Base-by-base conservation (phyloP, 2,329 filamentous ascomycete species). In the Beauveria australis region DNA sequence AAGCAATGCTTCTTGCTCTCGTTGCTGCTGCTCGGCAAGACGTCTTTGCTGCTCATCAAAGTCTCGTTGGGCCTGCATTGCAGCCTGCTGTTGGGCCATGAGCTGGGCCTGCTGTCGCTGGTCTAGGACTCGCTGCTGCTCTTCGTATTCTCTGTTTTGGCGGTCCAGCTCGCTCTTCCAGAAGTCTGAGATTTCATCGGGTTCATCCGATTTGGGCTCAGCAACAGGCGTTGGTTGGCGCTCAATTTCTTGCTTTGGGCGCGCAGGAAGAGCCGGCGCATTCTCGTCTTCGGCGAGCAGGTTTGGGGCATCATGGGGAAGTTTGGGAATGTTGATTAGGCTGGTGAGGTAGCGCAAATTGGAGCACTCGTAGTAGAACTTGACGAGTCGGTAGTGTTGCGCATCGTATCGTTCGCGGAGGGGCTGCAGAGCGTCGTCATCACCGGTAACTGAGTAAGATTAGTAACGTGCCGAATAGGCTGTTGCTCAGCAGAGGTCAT, bases 301-400 rank as follows among this genome's bases (percentile, higher is more conserved):
- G 68, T 91, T 97, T 0, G 94, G 94, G 0, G 94, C 90, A 60
- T 97, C 92, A 75, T 96, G 91, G 0, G 94, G 92, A 55, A 99
- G 83, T 73, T 97, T 97, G 1, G 94, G 94, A 7, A 99, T 91
- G 1, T 91, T 96, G 70, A 99, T 97, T 56, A 99, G 80, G 69
- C 92, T 96, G 16, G 94, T 99, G 53, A 99, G 82, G 72, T 99
- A 99, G 67, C 94, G 89, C 60, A 99, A 81, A 73, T 97, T 99
- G 12, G 94, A 97, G 76, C 94, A 99, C 76, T 99, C 94, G 75
- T 97, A 97, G 77, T 99, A 99, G 76, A 97, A 99, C 71, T 95
- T 94, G 71, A 96, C 89, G 18, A 99, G 83, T 19, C 94, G 89
- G 78, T 97, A 93, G 74, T 99, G 94, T 71, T 97, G 94, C 16